Base-by-base conservation (phyloP, 495 filamentous ascomycete genomes). In the Xylaria venustula region DNA sequence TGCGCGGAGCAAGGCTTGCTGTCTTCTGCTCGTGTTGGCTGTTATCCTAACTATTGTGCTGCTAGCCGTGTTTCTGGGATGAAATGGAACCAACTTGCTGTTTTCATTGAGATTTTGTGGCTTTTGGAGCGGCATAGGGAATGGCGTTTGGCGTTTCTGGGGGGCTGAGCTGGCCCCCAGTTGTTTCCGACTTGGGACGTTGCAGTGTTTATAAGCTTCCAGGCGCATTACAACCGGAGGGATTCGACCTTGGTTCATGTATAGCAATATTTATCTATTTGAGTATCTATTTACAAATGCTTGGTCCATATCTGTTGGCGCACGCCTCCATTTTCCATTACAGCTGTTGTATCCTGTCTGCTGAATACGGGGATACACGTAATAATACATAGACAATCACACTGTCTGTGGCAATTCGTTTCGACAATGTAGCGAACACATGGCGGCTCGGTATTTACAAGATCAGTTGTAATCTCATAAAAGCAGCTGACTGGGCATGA, bases 1-100 rank as follows among this genome's bases (percentile, higher is more conserved):
- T 64, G 94, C 94, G 23, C 79, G 94, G 64, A 91, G 88, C 73
- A 96, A 93, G 78, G 90, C 90, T 23, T 98, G 93, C 70, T 96
- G 92, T 69, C 79, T 99, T 71, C 73, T 99, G 60, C 70, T 99
- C n/a, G 91, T 99, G 50, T 71, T 99, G 71, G 89, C 88, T 9
- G 83, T 98, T 25, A 92, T 99, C 54, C 73, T 97, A 62, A 85
- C 88, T 9, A 90, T 99, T 57, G 87, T 99, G 30, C 78, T 99
- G 46, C 76, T 98, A 60, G 94, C 95, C 17, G 89, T 91, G 44
- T 83, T 87, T 57, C 68, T 93, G 64, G 88, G 88, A 44, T 89
- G 66, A 77, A n/a, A 34, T 19, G 41, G 36, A 30, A 7, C 6
- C 25, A 28, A 0, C 26, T 42, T 34, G 5, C 30, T n/a, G n/a